These are phyloP conservation scores for Brassica incana DNA, from an alignment of 345 rosid genomes.

Conservation along the genomic window DNA sequence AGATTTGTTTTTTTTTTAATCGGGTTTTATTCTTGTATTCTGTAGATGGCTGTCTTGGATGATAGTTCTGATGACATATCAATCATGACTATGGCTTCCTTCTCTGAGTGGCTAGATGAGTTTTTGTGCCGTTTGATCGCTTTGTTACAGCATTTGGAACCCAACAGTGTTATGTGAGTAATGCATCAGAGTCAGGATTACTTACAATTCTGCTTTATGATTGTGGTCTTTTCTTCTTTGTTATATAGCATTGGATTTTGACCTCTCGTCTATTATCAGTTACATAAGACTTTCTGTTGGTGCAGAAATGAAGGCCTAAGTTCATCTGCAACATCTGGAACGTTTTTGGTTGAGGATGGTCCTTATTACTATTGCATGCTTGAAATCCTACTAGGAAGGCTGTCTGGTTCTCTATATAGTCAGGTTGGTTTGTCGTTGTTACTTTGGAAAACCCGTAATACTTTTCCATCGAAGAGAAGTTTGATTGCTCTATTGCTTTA, in stretches of 20 bases:
- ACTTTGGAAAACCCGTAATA: conserved; percentile 8
- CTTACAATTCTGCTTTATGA: conserved; percentile 1
- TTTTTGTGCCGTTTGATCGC: conserved; percentile 86
- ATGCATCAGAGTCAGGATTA: background rate
- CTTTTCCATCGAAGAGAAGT: conserved; percentile 1
- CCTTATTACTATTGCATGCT: conserved; percentile 98
- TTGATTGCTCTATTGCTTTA: conserved; percentile 18
- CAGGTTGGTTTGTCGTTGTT: conserved; percentile 67
- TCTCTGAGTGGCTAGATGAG: conserved; percentile 98
- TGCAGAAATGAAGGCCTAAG: conserved; percentile 89
- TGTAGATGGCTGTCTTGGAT: conserved; percentile 80
- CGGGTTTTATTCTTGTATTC: conserved; percentile 20
- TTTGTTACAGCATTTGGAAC: conserved; percentile 89
- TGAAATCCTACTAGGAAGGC: conserved; percentile 90
- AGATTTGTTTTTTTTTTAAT: conserved; percentile 1
- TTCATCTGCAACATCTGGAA: conserved; percentile 89
- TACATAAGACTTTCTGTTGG: conserved; percentile 9
- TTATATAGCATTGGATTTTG: background rate
- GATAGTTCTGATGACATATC: conserved; percentile 63
- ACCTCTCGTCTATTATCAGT: conserved; percentile 9
- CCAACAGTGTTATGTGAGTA: conserved; percentile 88
- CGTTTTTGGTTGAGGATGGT: conserved; percentile 97
- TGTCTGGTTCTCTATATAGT: conserved; percentile 75
- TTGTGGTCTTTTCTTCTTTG: conserved; percentile 20
- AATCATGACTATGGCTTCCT: conserved; percentile 69